Base-by-base conservation (phyloP, 148 eudicot genomes). In the Camellia lanceoleosa region DNA sequence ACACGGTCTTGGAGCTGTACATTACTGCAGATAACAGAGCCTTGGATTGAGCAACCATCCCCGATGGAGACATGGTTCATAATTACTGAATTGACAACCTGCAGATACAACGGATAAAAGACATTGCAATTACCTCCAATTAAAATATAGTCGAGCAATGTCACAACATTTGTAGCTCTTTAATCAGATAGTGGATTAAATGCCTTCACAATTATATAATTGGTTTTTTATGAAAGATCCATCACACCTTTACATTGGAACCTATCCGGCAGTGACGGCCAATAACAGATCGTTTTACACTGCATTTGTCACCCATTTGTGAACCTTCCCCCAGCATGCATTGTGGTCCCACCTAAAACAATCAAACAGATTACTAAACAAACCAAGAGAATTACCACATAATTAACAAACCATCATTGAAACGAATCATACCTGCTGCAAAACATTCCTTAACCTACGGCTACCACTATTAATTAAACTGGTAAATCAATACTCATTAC, bases 261-360 rank as follows among this genome's bases (percentile, higher is more conserved):
- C 98, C 98, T 75, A 96, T 92, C 65, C 99, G 89, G 83, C 99
- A 93, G 83, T 96, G 99, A 52, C 95, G 97, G 51, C 97, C 99
- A 84, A 96, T 86, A 74, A 92, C 98, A 68, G 99, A 96, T 75
- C 96, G 89, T 77, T 96, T 96, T 11, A 96, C 98, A 62, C 98
- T 96, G 82, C 99, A 93, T 86, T 92, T 96, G 84, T 96, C 99
- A 73, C 94, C 97, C 97, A 96, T 88, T 82, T 91, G 88, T 75
- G 97, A 91, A 83, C 99, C 98, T 93, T 96, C 99, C 58, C 98
- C 98, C 38, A 96, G 80, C 92, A 96, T 86, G 87, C 98, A 96
- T 71, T 93, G 92, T 61, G 97, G 98, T 20, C 99, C 99, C 75
- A 96, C 95, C 99, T 96, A 79, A 61, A 80, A 73, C 71, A 61